Conservation (phyloP, 768 basidiomycete genomes). For the Rhizopogon vinicolor region DNA sequence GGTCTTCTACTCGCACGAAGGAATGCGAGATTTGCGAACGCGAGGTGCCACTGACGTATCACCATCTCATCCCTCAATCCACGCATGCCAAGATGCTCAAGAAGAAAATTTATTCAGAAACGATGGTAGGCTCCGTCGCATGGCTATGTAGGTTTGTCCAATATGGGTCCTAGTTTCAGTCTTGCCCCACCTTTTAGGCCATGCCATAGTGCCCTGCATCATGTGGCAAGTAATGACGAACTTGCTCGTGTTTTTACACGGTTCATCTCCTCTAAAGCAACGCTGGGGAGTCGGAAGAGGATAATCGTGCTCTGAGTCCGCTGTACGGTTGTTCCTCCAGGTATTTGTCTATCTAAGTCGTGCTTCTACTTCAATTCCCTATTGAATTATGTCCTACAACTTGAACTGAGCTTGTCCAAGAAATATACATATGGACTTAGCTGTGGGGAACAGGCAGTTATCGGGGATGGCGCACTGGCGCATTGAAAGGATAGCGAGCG, state of each 20-base stretch:
- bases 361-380: no score
- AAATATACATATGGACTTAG: no score
- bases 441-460: no score
- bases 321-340: not conserved
- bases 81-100: constrained; percentile 51
- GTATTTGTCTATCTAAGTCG: not conserved
- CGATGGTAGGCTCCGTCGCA: constrained; percentile 52
- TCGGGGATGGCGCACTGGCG: no score
- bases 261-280: constrained; percentile 38
- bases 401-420: no score
- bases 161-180: not conserved
- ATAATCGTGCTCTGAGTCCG: not conserved
- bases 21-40: constrained; percentile 60
- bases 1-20: constrained; percentile 46
- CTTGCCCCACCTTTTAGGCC: constrained; percentile 29
- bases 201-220: constrained; percentile 49
- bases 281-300: not conserved
- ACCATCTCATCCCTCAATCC: constrained; percentile 55
- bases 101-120: constrained; percentile 51
- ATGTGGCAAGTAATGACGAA: constrained; percentile 33
- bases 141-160: constrained; percentile 45
- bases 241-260: constrained; percentile 33
- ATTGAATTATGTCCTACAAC: no score
- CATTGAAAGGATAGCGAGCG: no score
- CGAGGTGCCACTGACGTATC: constrained; percentile 54